These are phyloP conservation scores for Sonneratia alba DNA, from an alignment of 345 rosid species.

Conservation along the genomic window DNA sequence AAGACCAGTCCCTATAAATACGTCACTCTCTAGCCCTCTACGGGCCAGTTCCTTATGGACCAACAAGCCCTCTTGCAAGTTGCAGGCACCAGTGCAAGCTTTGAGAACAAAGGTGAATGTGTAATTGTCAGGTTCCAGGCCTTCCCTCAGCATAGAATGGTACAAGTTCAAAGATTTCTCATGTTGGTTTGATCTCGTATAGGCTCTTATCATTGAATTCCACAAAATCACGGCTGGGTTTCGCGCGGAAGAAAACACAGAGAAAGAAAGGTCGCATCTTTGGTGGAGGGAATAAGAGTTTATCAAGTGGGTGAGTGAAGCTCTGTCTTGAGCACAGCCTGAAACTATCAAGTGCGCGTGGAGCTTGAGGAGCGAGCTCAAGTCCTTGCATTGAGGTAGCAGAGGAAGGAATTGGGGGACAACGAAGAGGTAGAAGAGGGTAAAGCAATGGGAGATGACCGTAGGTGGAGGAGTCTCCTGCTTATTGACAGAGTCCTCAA, in stretches of 20 bases:
- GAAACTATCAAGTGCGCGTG: conserved; percentile 36
- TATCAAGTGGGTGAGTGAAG: conserved; percentile 22
- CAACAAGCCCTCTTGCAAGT: conserved; percentile 38
- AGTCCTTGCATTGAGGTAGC: conserved; percentile 32
- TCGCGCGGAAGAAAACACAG: conserved; percentile 29
- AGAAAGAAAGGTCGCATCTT: conserved; percentile 36
- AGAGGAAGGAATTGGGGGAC: conserved; percentile 10
- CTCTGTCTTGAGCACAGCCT: conserved; percentile 27
- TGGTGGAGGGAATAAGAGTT: conserved; percentile 33
- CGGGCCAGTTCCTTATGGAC: conserved; percentile 25
- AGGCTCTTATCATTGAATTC: conserved; percentile 46
- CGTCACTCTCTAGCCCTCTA: conserved; percentile 41
- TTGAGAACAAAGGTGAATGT: conserved; percentile 59
- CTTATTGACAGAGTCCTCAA: background rate
- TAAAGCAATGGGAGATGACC: background rate
- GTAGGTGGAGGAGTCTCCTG: conserved; percentile 1
- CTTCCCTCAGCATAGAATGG: conserved; percentile 21
- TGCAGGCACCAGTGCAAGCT: conserved; percentile 35
- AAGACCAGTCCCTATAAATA: conserved; percentile 43
- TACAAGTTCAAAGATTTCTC: conserved; percentile 37
- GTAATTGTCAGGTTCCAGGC: conserved; percentile 43
- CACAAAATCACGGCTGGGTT: conserved; percentile 37
- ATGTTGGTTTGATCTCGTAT: conserved; percentile 24
- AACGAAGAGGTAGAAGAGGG: background rate
- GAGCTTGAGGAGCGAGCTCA: conserved; percentile 30